Evolutionary conservation across 2,329 filamentous ascomycete species (phyloP).

Genomic region (Neopestalotiopsis sp.): DNA sequence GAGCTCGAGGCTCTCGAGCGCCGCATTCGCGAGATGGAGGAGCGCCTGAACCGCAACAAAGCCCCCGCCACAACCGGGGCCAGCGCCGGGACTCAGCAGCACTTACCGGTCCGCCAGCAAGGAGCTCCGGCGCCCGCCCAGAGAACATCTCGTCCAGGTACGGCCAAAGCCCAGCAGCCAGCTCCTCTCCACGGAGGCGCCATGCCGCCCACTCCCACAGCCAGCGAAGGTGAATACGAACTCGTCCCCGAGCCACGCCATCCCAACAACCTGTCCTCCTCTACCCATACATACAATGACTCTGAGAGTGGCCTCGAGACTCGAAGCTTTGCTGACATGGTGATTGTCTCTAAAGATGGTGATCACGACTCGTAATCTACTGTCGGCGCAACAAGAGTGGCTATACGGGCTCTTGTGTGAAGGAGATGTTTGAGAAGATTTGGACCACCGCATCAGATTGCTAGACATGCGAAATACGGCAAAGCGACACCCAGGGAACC

Average conservation of each 20-base stretch:
- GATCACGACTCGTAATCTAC: constrained; percentile 36
- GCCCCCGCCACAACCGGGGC: constrained; percentile 17
- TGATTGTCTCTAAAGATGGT: constrained; percentile 48
- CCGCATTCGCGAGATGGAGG: constrained; percentile 83
- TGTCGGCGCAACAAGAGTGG: background rate
- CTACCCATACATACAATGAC: constrained; percentile 27
- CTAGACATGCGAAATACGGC: background rate
- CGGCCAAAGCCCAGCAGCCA: constrained; percentile 51
- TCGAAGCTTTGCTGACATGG: constrained; percentile 47
- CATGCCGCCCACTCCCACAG: constrained; percentile 65
- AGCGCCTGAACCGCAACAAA: constrained; percentile 62
- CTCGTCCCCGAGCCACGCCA: constrained; percentile 28
- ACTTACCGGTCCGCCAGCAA: constrained; percentile 31
- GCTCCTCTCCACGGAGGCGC: constrained; percentile 57
- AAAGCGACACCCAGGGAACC: background rate
- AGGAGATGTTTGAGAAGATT: background rate
- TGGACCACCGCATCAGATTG: background rate
- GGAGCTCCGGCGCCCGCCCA: constrained; percentile 26
- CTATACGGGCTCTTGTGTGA: background rate
- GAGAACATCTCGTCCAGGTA: constrained; percentile 56
- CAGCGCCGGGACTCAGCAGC: constrained; percentile 31
- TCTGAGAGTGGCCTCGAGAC: constrained; percentile 34
- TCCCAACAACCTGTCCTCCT: constrained; percentile 30
- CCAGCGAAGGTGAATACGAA: constrained; percentile 67
- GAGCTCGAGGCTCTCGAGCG: constrained; percentile 88